Evolutionary conservation across 148 eudicot genomes (phyloP).

Genomic region (Arctostaphylos glauca): DNA sequence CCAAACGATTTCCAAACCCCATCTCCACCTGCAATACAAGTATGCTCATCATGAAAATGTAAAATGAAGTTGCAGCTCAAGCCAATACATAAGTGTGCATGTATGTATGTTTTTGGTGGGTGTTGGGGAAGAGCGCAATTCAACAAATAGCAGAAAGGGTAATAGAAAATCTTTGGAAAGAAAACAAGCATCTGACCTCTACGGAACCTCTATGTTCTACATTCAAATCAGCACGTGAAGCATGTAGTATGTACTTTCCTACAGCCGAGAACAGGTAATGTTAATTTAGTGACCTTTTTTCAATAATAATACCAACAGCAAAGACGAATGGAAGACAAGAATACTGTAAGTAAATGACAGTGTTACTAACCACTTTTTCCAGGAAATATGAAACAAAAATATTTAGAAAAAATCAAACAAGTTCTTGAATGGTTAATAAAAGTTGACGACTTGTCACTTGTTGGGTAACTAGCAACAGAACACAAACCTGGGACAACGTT

Average conservation of each 20-base stretch:
- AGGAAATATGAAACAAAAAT: neutral
- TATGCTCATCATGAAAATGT: neutral
- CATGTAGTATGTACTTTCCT: constrained; percentile 78
- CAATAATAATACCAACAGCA: neutral
- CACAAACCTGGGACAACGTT: constrained; percentile 77
- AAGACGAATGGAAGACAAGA: neutral
- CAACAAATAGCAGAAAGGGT: neutral
- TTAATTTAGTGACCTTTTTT: neutral
- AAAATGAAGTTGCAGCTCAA: constrained; percentile 10
- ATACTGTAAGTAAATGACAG: neutral
- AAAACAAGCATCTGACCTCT: constrained; percentile 51
- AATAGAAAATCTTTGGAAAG: neutral
- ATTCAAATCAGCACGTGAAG: constrained; percentile 72
- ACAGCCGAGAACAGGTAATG: constrained; percentile 26
- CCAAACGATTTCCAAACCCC: constrained; percentile 73
- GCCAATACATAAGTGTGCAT: neutral
- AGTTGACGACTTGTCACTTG: neutral
- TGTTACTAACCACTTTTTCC: neutral
- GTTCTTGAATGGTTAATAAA: neutral
- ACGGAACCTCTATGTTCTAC: constrained; percentile 69
- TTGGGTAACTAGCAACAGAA: neutral
- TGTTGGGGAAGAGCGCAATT: neutral
- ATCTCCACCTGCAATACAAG: constrained; percentile 67
- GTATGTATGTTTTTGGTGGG: neutral
- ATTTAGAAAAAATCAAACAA: neutral